Conservation (phyloP, 176 grass and related monocot species). For the Zea luxurians region DNA sequence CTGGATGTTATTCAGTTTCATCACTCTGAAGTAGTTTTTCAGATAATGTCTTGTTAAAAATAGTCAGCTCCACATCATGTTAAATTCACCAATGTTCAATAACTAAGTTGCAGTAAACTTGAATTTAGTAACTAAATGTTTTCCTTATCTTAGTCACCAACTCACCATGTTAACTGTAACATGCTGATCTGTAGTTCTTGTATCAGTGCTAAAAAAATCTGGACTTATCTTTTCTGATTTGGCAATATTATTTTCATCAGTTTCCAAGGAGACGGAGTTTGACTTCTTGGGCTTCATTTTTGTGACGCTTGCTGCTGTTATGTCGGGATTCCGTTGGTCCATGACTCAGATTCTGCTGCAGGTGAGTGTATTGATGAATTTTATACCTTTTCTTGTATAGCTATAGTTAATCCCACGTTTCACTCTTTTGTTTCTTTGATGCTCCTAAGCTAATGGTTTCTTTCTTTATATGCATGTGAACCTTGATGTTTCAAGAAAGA, state of each 20-base stretch:
- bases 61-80: background rate
- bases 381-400: constrained; percentile 6
- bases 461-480: constrained; percentile 48
- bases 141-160: constrained; percentile 10
- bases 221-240: constrained; percentile 34
- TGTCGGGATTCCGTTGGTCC: constrained; percentile 98
- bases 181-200: background rate
- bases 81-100: background rate
- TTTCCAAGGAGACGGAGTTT: constrained; percentile 89
- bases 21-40: background rate
- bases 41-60: background rate
- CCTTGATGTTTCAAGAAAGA: constrained; percentile 66
- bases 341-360: constrained; percentile 99
- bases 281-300: constrained; percentile 98
- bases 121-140: background rate
- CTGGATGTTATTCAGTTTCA: constrained; percentile 2
- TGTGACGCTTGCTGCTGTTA: constrained; percentile 97
- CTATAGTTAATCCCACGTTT: background rate
- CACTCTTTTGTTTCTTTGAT: constrained; percentile 32
- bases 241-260: constrained; percentile 45
- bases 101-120: background rate
- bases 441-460: constrained; percentile 31
- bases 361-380: constrained; percentile 43
- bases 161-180: background rate
- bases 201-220: constrained; percentile 3